Conservation (phyloP, 495 filamentous ascomycete species). For the Friedmanniomyces simplex region DNA sequence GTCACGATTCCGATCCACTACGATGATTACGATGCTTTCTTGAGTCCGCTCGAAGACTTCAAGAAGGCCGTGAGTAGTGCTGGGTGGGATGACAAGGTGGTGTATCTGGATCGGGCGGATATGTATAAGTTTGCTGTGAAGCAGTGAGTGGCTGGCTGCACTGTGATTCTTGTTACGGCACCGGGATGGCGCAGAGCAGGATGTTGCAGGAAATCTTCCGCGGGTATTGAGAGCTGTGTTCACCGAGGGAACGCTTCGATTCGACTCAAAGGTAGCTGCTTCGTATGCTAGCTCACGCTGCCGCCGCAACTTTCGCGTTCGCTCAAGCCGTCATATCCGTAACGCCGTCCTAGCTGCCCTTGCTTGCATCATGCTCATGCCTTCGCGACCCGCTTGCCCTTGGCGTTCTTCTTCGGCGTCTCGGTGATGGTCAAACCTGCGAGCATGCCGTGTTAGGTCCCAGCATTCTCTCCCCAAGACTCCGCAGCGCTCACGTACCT, state of each 20-base stretch:
- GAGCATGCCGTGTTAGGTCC: constrained; percentile 27
- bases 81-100: constrained; percentile 42
- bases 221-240: not conserved
- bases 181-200: too few species aligned
- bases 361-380: not conserved
- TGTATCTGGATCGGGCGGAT: constrained; percentile 54
- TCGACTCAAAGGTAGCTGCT: not conserved
- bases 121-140: constrained; percentile 46
- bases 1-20: constrained; percentile 60
- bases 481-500: constrained; percentile 48
- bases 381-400: constrained; percentile 37
- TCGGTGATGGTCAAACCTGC: constrained; percentile 66
- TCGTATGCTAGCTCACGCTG: not conserved
- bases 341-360: constrained; percentile 5
- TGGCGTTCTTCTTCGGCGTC: constrained; percentile 64
- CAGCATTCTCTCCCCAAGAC: not conserved
- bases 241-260: not conserved
- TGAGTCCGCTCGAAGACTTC: constrained; percentile 52
- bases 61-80: constrained; percentile 43
- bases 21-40: constrained; percentile 57
- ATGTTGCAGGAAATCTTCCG: not conserved
- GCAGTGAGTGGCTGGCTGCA: not conserved
- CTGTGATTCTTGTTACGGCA: too few species aligned
- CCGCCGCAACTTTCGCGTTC: not conserved
- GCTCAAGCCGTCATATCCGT: not conserved